Evolutionary conservation across 768 basidiomycete genomes (phyloP).

Genomic region (Russula brevipes): DNA sequence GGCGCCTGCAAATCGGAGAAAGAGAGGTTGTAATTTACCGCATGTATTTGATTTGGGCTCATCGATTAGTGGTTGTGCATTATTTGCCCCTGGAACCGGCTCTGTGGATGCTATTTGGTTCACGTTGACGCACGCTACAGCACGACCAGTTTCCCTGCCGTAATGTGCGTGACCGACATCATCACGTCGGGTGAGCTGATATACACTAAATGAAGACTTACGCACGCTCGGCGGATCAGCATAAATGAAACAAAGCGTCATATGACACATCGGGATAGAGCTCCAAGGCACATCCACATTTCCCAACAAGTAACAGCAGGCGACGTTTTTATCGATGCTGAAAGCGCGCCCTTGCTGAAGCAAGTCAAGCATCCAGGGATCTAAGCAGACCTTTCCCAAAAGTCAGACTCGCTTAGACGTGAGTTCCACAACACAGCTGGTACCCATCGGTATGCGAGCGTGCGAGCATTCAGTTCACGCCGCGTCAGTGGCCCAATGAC

Average conservation of each 20-base stretch:
- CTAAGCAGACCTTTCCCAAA: neutral
- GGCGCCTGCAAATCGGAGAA: conserved; percentile 8
- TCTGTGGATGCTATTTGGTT: conserved; percentile 3
- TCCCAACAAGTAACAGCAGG: neutral
- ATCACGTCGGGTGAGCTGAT: neutral
- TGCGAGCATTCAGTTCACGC: conserved; percentile 12
- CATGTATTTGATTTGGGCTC: neutral
- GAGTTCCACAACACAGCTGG: neutral
- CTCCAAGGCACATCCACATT: conserved; percentile 2
- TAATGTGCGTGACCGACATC: conserved; percentile 1
- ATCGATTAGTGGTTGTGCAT: conserved; percentile 10
- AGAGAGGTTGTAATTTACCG: neutral
- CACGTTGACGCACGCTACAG: neutral
- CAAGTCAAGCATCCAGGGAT: neutral
- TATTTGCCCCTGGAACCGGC: neutral
- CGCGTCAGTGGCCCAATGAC: conserved; percentile 6
- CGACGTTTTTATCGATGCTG: neutral
- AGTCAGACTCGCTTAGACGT: neutral
- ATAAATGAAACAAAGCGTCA: neutral
- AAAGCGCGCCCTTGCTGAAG: neutral
- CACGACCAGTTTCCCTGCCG: neutral
- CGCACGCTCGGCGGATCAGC: neutral
- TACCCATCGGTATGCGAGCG: neutral
- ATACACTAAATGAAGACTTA: neutral
- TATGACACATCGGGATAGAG: neutral